Evolutionary conservation across 176 grass and related monocot species (phyloP).

Genomic region (Oryza meyeriana): DNA sequence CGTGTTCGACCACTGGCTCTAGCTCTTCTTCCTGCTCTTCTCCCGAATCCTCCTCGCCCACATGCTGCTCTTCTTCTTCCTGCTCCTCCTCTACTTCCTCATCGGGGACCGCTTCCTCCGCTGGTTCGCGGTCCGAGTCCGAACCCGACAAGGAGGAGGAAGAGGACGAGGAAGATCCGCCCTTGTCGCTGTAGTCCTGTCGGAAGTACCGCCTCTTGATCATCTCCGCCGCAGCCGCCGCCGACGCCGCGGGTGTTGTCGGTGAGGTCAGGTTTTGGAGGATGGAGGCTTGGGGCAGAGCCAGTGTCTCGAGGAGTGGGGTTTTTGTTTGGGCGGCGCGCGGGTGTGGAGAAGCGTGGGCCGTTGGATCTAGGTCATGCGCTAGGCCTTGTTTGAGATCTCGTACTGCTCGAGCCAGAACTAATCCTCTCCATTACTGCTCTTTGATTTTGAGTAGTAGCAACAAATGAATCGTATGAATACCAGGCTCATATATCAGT

Average conservation of each 20-base stretch:
- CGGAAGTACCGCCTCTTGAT: constrained; percentile 78
- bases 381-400: background rate
- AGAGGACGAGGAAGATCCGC: constrained; percentile 44
- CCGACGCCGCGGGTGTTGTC: background rate
- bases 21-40: constrained; percentile 1
- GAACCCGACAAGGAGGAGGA: constrained; percentile 42
- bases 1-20: background rate
- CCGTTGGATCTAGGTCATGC: constrained; percentile 22
- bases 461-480: too few relatives aligned
- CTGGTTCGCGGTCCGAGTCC: constrained; percentile 31
- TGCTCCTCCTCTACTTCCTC: constrained; percentile 33
- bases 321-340: background rate
- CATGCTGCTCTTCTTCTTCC: constrained; percentile 15
- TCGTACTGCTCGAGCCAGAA: too few relatives aligned
- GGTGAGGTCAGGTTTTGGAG: constrained; percentile 15
- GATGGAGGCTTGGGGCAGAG: background rate
- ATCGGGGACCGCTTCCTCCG: constrained; percentile 32
- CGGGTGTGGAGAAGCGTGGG: background rate
- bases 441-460: too few relatives aligned
- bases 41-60: constrained; percentile 8
- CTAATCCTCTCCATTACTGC: too few relatives aligned
- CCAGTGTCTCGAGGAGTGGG: background rate
- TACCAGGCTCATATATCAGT: too few relatives aligned
- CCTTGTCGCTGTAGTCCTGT: constrained; percentile 56
- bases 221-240: constrained; percentile 33